Conservation (phyloP, 2,329 filamentous ascomycete genomes). For the Microcyclospora tardicrescens region DNA sequence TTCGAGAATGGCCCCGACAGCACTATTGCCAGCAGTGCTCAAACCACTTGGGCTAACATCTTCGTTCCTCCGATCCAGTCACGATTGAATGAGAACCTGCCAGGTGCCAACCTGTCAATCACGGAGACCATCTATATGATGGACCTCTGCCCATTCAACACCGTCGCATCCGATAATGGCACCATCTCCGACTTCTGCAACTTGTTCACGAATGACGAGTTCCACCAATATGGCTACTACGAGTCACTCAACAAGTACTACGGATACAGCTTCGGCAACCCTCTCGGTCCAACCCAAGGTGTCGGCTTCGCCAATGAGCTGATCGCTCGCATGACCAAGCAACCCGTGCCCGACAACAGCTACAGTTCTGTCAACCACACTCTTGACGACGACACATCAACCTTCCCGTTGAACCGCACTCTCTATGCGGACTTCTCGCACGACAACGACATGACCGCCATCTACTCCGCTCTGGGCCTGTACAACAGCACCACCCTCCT, state of each 20-base stretch:
- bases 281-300: constrained; percentile 70
- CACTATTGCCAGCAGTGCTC: constrained; percentile 37
- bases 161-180: constrained; percentile 49
- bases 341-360: constrained; percentile 58
- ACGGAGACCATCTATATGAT: constrained; percentile 59
- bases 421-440: constrained; percentile 88
- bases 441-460: constrained; percentile 71
- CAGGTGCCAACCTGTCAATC: constrained; percentile 51
- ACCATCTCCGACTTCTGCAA: constrained; percentile 57
- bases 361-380: constrained; percentile 68
- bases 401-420: constrained; percentile 55
- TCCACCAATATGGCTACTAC: constrained; percentile 69
- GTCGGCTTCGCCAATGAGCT: constrained; percentile 83
- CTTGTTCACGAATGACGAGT: constrained; percentile 68
- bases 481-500: constrained; percentile 52
- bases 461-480: constrained; percentile 65
- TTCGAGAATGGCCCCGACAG: constrained; percentile 52
- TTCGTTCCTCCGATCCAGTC: constrained; percentile 57
- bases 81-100: constrained; percentile 56
- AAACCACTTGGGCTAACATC: constrained; percentile 45
- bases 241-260: constrained; percentile 76
- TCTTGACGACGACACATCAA: constrained; percentile 51
- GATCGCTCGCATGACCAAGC: constrained; percentile 60
- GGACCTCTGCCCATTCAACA: constrained; percentile 80
- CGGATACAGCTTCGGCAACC: constrained; percentile 62